phyloP scores from a whole-genome alignment of 176 grass and related monocot species.

The Musa beccarii region DNA sequence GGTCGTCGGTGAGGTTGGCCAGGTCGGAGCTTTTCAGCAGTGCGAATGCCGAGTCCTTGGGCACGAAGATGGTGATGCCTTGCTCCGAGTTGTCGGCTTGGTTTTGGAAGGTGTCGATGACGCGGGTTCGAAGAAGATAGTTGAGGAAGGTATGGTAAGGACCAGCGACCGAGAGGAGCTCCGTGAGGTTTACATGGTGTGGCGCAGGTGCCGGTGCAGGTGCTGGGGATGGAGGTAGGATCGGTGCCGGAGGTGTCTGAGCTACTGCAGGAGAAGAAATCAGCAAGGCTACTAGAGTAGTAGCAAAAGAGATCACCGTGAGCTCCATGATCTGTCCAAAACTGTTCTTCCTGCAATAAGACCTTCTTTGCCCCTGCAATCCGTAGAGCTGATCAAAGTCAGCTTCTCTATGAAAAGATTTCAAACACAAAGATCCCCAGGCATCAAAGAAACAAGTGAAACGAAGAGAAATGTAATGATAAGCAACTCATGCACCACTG shows the following conservation, averaged over 20 bases:
- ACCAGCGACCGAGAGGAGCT: slow-evolving; percentile 74
- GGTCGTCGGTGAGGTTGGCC: slow-evolving; percentile 65
- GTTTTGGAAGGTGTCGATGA: slow-evolving; percentile 72
- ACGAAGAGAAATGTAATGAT: too few species aligned
- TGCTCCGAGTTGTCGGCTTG: slow-evolving; percentile 69
- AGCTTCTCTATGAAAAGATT: too few species aligned
- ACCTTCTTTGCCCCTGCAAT: too few species aligned
- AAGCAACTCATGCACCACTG: too few species aligned
- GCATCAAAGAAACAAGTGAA: too few species aligned
- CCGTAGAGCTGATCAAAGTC: too few species aligned
- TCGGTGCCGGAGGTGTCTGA: slow-evolving; percentile 44
- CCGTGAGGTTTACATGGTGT: slow-evolving; percentile 61
- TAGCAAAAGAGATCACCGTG: slow-evolving; percentile 19
- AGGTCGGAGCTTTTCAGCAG: slow-evolving; percentile 55
- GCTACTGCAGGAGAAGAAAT: slow-evolving; percentile 37
- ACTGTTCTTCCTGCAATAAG: slow-evolving; percentile 10
- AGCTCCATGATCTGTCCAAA: slow-evolving; percentile 33
- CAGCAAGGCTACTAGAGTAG: slow-evolving; percentile 32
- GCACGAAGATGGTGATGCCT: slow-evolving; percentile 87
- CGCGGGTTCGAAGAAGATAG: slow-evolving; percentile 58
- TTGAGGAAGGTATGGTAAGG: slow-evolving; percentile 76
- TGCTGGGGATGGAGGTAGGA: slow-evolving; percentile 21
- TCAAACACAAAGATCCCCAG: too few species aligned
- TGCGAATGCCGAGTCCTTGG: slow-evolving; percentile 50
- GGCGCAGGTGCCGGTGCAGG: slow-evolving; percentile 60